Conservation (phyloP, 1,284 basidiomycete species). For the Thecaphora thlaspeos region DNA sequence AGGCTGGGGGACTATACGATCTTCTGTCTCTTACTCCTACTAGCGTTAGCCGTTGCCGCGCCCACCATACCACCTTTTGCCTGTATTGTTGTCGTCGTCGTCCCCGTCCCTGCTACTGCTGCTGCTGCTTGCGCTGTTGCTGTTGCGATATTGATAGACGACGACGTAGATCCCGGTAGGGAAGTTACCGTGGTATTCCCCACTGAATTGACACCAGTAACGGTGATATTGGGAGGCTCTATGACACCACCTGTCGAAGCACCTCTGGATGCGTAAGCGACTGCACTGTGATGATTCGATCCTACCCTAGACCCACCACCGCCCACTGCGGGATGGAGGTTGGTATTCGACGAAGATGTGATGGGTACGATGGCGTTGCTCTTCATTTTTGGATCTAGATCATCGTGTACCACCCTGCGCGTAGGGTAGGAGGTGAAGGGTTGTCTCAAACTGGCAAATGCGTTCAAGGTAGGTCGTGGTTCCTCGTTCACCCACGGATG, state of each 20-base stretch:
- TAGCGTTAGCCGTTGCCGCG: slow-evolving; percentile 1
- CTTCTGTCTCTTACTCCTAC: not conserved
- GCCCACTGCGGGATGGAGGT: no score
- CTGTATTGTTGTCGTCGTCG: not conserved
- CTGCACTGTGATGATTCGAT: no score
- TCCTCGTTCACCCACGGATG: slow-evolving; percentile 66
- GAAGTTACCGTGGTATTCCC: slow-evolving; percentile 4
- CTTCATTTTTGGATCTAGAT: slow-evolving; percentile 60
- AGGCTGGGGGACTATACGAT: no score
- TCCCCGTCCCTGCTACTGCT: not conserved
- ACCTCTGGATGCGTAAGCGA: no score
- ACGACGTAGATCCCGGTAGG: not conserved
- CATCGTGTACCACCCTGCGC: slow-evolving; percentile 63
- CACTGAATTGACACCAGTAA: not conserved
- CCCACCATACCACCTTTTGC: slow-evolving; percentile 2
- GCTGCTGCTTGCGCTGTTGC: not conserved
- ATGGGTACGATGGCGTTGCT: slow-evolving; percentile 5
- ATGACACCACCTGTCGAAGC: no score
- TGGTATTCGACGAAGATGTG: no score
- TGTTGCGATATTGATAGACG: no score
- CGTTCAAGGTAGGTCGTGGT: slow-evolving; percentile 56
- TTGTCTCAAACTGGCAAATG: slow-evolving; percentile 56
- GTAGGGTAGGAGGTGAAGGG: slow-evolving; percentile 60
- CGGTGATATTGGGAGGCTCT: not conserved
- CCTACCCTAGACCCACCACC: not conserved